Evolutionary conservation across 805 yeast species (phyloP), one percentile per base, ranked within the genome.

Genomic region (Blastobotrys chiropterorum): DNA sequence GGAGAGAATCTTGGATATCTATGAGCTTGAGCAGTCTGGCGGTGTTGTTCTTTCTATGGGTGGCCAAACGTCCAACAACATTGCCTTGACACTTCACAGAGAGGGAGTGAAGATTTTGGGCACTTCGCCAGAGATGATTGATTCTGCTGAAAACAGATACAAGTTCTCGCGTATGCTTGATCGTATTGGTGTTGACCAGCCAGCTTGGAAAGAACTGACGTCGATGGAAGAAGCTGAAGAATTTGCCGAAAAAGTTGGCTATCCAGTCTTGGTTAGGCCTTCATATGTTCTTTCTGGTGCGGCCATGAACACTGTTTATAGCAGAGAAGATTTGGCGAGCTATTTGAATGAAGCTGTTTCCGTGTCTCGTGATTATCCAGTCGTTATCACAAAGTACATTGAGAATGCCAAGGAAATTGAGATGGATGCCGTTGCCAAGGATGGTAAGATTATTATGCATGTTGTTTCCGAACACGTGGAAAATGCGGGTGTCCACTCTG

Each of bases 401-500:
- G 97, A 92, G 75, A 85, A 88, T 58, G 97, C 98, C 44, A 88
- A 92, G 76, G 99, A 92, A 74, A 92, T 92, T 65, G 99, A 92
- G 73, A 90, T 92, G 94, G 99, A 92, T 69, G 98, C 97, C 47
- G 98, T 92, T 65, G 98, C 99, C 42, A 81, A 80, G 68, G 87
- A 92, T 65, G 99, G 99, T 71, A 82, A 90, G 70, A 77, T 92
- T 73, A 80, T 94, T 62, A 88, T 92, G 90, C 98, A 92, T 69
- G 98, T 90, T 67, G 97, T 92, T 53, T 89, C 97, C 51, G 98
- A 94, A 73, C 99, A 92, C 69, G 97, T 94, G 59, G 99, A 92
- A 75, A 92, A 92, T 67, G 99, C 99, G 22, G 99, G 99, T 80
- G 97, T 92, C 44, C 99, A 92, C 72, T 92, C 98, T 49, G 99